Evolutionary conservation across 1,139 yeast genomes (phyloP).

Genomic region (Wickerhamomyces sp.): DNA sequence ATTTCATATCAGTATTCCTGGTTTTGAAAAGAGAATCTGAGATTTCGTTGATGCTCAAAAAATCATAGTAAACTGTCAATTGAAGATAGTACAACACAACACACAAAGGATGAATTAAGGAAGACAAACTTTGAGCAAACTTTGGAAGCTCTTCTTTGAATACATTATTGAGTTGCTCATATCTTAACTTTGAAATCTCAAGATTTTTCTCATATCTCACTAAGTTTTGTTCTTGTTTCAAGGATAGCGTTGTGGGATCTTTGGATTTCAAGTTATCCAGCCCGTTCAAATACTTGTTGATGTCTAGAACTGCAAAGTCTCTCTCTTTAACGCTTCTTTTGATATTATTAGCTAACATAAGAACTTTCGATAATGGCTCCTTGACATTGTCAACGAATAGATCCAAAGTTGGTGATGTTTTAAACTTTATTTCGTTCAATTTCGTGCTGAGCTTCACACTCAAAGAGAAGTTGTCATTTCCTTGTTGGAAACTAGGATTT

Average conservation of each 20-base stretch:
- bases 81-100: conserved; percentile 30
- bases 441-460: conserved; percentile 3
- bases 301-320: conserved; percentile 33
- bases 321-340: conserved; percentile 29
- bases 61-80: conserved; percentile 29
- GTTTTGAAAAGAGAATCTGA: conserved; percentile 12
- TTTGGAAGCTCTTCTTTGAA: conserved; percentile 38
- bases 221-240: conserved; percentile 33
- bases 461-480: background rate
- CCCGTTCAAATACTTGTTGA: conserved; percentile 27
- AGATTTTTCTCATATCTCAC: conserved; percentile 23
- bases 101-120: conserved; percentile 24
- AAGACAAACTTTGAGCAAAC: conserved; percentile 28
- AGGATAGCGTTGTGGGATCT: conserved; percentile 26
- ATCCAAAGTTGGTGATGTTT: conserved; percentile 20
- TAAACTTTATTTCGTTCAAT: conserved; percentile 13
- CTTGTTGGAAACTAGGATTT: background rate
- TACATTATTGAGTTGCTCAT: conserved; percentile 29
- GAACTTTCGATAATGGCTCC: conserved; percentile 24
- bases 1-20: conserved; percentile 7
- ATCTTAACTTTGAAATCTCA: conserved; percentile 25
- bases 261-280: conserved; percentile 10
- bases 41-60: conserved; percentile 20
- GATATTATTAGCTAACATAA: conserved; percentile 24
- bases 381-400: conserved; percentile 16